Evolutionary conservation across 805 yeast species (phyloP).

Genomic region (Ogataea parapolymorpha): DNA sequence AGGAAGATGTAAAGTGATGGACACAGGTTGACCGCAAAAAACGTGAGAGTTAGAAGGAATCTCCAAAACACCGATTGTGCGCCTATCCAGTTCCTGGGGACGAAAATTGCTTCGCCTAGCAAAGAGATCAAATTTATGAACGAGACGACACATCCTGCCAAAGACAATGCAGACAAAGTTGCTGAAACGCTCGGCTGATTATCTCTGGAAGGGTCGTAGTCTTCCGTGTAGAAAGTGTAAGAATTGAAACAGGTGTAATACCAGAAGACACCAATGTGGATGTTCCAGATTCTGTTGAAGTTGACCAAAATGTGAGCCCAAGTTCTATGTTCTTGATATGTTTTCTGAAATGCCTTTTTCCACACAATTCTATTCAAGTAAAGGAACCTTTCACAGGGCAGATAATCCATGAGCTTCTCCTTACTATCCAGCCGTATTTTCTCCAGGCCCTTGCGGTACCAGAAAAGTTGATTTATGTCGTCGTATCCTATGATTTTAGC

Average conservation of each 20-base stretch:
- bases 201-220: conserved; percentile 50
- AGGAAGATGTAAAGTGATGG: conserved; percentile 56
- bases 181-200: conserved; percentile 61
- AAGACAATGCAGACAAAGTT: conserved; percentile 53
- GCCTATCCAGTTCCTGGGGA: conserved; percentile 74
- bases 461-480: conserved; percentile 83
- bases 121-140: conserved; percentile 55
- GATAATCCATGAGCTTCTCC: conserved; percentile 47
- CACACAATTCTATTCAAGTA: conserved; percentile 57
- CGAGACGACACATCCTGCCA: conserved; percentile 65
- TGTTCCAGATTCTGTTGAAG: conserved; percentile 76
- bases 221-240: conserved; percentile 60
- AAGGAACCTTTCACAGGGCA: conserved; percentile 53
- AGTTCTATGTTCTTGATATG: conserved; percentile 69
- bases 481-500: conserved; percentile 76
- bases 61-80: conserved; percentile 56
- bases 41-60: conserved; percentile 37
- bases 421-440: conserved; percentile 46
- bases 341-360: conserved; percentile 67
- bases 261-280: conserved; percentile 76
- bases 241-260: conserved; percentile 67
- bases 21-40: conserved; percentile 42
- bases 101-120: conserved; percentile 54
- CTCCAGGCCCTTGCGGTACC: conserved; percentile 73
- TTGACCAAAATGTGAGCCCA: conserved; percentile 75